These are phyloP conservation scores for Colletotrichum coccodes DNA, from an alignment of 2,329 filamentous ascomycete genomes.

Conservation along the genomic window DNA sequence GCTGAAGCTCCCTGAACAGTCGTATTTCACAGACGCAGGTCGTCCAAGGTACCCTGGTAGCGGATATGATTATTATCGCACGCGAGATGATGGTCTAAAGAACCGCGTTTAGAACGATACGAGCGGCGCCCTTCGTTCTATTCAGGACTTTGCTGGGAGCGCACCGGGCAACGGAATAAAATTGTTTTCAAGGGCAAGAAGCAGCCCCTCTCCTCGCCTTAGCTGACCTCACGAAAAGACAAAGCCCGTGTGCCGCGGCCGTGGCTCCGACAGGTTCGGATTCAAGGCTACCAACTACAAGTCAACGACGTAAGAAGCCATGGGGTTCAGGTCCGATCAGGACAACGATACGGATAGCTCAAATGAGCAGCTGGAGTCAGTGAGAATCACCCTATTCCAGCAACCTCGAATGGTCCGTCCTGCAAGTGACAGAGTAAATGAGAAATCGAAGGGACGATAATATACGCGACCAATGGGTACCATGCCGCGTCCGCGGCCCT, in stretches of 20 bases:
- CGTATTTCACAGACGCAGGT: not conserved
- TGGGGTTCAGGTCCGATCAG: not conserved
- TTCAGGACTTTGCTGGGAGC: not conserved
- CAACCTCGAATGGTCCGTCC: not conserved
- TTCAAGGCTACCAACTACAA: not conserved
- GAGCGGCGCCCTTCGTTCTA: not conserved
- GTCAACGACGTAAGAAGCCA: not conserved
- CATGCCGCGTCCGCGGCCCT: not conserved
- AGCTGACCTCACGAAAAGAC: not conserved
- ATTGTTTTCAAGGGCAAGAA: not conserved
- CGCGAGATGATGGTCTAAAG: not conserved
- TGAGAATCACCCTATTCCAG: not conserved
- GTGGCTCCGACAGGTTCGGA: too few species aligned
- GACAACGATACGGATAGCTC: not conserved
- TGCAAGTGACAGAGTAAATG: not conserved
- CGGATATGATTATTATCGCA: not conserved
- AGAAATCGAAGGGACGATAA: not conserved
- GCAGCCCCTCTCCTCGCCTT: not conserved
- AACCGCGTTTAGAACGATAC: not conserved
- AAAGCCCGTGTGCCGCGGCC: not conserved
- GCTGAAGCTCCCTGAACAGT: not conserved
- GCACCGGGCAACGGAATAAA: not conserved
- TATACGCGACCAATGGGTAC: not conserved
- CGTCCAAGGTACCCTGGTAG: not conserved
- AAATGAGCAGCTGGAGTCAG: not conserved